Percentiles rank a stretch among this genome's conserved stretches.
These are phyloP conservation scores for Conringia planisiliqua DNA, from an alignment of 345 rosid species.

Conservation along the genomic window DNA sequence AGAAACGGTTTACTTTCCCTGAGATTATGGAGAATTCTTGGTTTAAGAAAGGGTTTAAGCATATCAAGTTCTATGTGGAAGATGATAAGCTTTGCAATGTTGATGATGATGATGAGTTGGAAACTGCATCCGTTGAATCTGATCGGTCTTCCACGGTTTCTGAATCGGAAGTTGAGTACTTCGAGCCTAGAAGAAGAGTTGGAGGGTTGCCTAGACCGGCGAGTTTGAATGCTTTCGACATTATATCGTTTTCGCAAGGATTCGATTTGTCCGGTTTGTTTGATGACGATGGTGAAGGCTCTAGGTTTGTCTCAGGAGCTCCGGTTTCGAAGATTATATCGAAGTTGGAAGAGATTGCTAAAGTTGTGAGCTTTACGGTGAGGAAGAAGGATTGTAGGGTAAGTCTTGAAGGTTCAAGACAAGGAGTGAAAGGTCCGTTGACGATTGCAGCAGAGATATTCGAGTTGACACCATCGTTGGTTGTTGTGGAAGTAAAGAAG, in stretches of 20 bases:
- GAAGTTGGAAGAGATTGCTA: slow-evolving; percentile 76
- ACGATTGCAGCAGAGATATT: slow-evolving; percentile 68
- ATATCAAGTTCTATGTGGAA: slow-evolving; percentile 58
- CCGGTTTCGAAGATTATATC: slow-evolving; percentile 62
- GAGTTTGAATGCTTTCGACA: slow-evolving; percentile 73
- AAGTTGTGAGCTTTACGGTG: slow-evolving; percentile 59
- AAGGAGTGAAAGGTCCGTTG: slow-evolving; percentile 64
- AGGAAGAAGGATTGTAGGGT: slow-evolving; percentile 80
- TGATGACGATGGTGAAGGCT: slow-evolving; percentile 67
- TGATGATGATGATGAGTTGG: slow-evolving; percentile 38
- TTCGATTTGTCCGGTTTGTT: slow-evolving; percentile 65
- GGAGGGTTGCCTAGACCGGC: slow-evolving; percentile 55
- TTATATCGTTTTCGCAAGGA: slow-evolving; percentile 70
- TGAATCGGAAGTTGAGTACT: slow-evolving; percentile 49
- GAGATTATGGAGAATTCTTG: slow-evolving; percentile 73
- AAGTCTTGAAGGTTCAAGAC: slow-evolving; percentile 64
- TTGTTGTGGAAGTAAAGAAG: slow-evolving; percentile 87
- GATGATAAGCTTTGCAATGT: slow-evolving; percentile 49
- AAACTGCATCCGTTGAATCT: slow-evolving; percentile 26
- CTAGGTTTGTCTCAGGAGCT: slow-evolving; percentile 64
- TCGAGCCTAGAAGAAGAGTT: slow-evolving; percentile 37
- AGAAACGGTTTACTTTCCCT: slow-evolving; percentile 59
- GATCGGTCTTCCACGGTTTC: slow-evolving; percentile 43
- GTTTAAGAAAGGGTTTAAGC: slow-evolving; percentile 72
- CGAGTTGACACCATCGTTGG: slow-evolving; percentile 65